These are phyloP conservation scores for Calonectria pteridis DNA, from an alignment of 2,329 filamentous ascomycete species.

Conservation along the genomic window DNA sequence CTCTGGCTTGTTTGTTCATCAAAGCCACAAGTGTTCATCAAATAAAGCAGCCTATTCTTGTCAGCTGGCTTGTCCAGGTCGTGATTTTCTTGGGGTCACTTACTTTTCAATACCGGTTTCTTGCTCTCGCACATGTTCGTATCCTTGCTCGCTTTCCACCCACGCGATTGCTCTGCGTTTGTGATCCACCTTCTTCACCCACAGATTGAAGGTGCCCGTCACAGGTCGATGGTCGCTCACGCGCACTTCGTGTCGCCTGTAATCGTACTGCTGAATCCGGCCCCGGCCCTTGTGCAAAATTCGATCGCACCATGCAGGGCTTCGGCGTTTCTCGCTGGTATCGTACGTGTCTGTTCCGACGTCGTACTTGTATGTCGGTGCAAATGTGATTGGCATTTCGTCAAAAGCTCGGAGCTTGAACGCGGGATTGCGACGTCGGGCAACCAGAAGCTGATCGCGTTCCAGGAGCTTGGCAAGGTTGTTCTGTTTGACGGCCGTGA, in stretches of 20 bases:
- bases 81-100: constrained; percentile 51
- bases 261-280: constrained; percentile 88
- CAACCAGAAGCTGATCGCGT: constrained; percentile 91
- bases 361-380: constrained; percentile 98
- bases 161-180: constrained; percentile 74
- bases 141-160: constrained; percentile 80
- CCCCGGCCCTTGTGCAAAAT: constrained; percentile 87
- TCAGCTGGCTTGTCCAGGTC: constrained; percentile 36
- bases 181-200: constrained; percentile 84
- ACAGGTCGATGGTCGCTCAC: constrained; percentile 96
- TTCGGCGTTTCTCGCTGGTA: constrained; percentile 91
- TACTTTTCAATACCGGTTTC: constrained; percentile 83
- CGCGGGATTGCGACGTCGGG: constrained; percentile 87
- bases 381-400: constrained; percentile 91
- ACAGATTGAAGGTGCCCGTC: constrained; percentile 84
- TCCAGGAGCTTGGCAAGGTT: constrained; percentile 91
- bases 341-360: constrained; percentile 96
- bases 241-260: constrained; percentile 87
- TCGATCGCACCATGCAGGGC: constrained; percentile 96
- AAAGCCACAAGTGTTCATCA: constrained; percentile 66
- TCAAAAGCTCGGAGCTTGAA: constrained; percentile 91
- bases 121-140: constrained; percentile 77
- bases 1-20: constrained; percentile 63
- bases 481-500: constrained; percentile 83
- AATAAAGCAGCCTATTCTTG: constrained; percentile 60